These are phyloP conservation scores for Kwoniella shandongensis DNA, from an alignment of 768 basidiomycete genomes.

Conservation along the genomic window DNA sequence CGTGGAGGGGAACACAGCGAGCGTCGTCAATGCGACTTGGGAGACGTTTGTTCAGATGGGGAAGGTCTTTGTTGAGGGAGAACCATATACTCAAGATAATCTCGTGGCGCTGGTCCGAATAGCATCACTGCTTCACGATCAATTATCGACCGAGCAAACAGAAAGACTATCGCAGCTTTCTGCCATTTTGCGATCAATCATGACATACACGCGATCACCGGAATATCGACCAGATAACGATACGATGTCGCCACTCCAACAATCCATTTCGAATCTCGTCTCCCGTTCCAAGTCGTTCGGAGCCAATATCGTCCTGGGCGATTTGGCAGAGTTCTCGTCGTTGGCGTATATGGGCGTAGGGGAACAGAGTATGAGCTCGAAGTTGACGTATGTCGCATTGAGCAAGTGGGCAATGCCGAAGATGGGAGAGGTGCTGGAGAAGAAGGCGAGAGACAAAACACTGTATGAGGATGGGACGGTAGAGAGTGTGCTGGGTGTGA, in stretches of 20 bases:
- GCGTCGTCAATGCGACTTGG: constrained; percentile 64
- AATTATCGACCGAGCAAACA: constrained; percentile 45
- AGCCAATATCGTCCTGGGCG: constrained; percentile 70
- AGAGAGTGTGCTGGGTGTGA: constrained; percentile 75
- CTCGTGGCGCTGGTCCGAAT: constrained; percentile 77
- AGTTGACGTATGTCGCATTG: constrained; percentile 86
- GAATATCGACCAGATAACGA: constrained; percentile 91
- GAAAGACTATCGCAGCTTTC: constrained; percentile 68
- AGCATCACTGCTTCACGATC: constrained; percentile 61
- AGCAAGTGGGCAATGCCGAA: constrained; percentile 83
- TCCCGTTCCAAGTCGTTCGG: constrained; percentile 66
- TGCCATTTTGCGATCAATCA: constrained; percentile 70
- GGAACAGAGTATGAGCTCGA: constrained; percentile 54
- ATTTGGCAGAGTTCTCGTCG: constrained; percentile 79
- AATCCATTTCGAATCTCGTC: constrained; percentile 70
- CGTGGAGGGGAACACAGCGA: constrained; percentile 52
- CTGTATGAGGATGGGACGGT: constrained; percentile 80
- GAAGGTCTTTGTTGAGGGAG: constrained; percentile 23
- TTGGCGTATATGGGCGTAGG: constrained; percentile 77
- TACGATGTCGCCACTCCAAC: constrained; percentile 61
- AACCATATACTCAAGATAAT: constrained; percentile 78
- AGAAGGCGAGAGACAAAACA: constrained; percentile 62
- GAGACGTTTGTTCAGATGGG: constrained; percentile 68
- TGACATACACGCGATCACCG: constrained; percentile 74
- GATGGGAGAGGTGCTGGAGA: constrained; percentile 72